A percentile compares a stretch with the other conserved stretches of the same genome.
Evolutionary conservation across 805 yeast species (phyloP).

Genomic region (Ogataea ramenticola): DNA sequence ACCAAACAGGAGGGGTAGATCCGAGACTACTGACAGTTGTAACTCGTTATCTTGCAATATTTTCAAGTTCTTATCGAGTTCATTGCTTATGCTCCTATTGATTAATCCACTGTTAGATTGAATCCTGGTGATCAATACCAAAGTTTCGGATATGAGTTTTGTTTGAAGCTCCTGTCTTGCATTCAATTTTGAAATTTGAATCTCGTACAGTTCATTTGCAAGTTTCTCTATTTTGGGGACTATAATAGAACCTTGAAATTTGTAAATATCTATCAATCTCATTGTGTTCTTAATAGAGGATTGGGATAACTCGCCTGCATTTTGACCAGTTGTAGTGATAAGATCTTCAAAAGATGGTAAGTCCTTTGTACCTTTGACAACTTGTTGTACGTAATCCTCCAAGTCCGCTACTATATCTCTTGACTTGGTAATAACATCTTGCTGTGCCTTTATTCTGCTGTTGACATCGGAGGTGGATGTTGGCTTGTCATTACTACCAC

Average conservation of each 20-base stretch:
- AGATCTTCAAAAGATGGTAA: slow-evolving; percentile 24
- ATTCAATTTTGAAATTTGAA: slow-evolving; percentile 31
- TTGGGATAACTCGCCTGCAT: slow-evolving; percentile 19
- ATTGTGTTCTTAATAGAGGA: slow-evolving; percentile 17
- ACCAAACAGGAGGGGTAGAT: slow-evolving; percentile 68
- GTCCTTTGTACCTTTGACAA: slow-evolving; percentile 14
- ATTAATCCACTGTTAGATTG: slow-evolving; percentile 31
- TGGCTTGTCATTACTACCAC: too few species aligned
- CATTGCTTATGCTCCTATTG: slow-evolving; percentile 23
- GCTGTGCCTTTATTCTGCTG: slow-evolving; percentile 2
- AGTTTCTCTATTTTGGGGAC: slow-evolving; percentile 26
- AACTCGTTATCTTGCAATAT: slow-evolving; percentile 25
- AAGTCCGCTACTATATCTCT: slow-evolving; percentile 14
- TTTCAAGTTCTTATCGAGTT: slow-evolving; percentile 24
- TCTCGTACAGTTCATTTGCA: slow-evolving; percentile 28
- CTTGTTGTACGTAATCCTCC: slow-evolving; percentile 14
- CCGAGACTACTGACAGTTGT: slow-evolving; percentile 37
- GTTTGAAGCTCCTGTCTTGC: slow-evolving; percentile 23
- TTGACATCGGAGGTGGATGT: neutral
- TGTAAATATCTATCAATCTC: slow-evolving; percentile 13
- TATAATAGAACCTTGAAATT: slow-evolving; percentile 11
- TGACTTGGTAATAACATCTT: slow-evolving; percentile 12
- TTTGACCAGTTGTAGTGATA: slow-evolving; percentile 21
- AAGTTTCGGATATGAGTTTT: slow-evolving; percentile 24
- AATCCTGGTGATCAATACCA: slow-evolving; percentile 28